Conservation (phyloP, 1,284 basidiomycete genomes). For the Anthracocystis setariae region DNA sequence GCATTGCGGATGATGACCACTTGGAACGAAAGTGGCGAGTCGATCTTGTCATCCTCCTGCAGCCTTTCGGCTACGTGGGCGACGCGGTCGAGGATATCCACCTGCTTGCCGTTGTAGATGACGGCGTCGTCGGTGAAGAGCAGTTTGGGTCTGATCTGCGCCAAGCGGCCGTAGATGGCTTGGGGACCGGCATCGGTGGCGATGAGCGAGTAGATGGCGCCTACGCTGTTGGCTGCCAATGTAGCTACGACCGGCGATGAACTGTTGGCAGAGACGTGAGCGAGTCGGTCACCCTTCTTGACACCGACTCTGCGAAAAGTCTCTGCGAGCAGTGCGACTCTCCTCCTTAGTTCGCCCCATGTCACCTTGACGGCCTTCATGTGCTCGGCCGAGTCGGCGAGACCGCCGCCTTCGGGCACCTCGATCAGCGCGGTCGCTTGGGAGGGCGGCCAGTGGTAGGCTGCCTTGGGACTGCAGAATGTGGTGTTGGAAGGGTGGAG, state of each 20-base stretch:
- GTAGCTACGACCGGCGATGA: slow-evolving; percentile 30
- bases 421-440: slow-evolving; percentile 28
- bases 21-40: slow-evolving; percentile 35
- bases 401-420: slow-evolving; percentile 44
- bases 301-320: slow-evolving; percentile 36
- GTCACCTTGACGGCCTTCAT: slow-evolving; percentile 21
- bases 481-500: slow-evolving; percentile 48
- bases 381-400: slow-evolving; percentile 13
- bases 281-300: slow-evolving; percentile 36
- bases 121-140: slow-evolving; percentile 67
- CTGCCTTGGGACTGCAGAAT: slow-evolving; percentile 38
- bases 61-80: slow-evolving; percentile 54
- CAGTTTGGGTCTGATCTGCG: slow-evolving; percentile 66
- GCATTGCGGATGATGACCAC: slow-evolving; percentile 46
- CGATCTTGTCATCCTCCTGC: slow-evolving; percentile 42
- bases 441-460: slow-evolving; percentile 42
- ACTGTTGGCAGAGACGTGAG: slow-evolving; percentile 46
- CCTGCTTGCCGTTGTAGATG: slow-evolving; percentile 65
- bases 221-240: slow-evolving; percentile 48
- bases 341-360: slow-evolving; percentile 45
- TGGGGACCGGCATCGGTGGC: slow-evolving; percentile 49
- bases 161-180: slow-evolving; percentile 52
- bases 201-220: slow-evolving; percentile 50
- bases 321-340: slow-evolving; percentile 42
- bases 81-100: slow-evolving; percentile 58